Evolutionary conservation across 2,329 filamentous ascomycete genomes (phyloP).

Genomic region (Penicillium hesseltinei): DNA sequence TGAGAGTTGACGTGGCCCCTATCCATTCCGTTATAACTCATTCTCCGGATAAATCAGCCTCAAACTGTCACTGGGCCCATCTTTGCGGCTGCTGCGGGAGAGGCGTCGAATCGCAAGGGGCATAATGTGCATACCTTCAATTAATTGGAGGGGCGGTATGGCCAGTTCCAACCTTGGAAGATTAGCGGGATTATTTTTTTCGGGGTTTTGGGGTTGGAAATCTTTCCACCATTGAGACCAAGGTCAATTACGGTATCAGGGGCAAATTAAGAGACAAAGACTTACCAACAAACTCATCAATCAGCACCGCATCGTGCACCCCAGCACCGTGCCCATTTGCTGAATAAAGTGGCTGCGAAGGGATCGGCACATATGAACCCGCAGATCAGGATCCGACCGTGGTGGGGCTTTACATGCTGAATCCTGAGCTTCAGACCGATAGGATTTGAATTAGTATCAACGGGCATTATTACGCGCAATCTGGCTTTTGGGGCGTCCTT

Average conservation of each 20-base stretch:
- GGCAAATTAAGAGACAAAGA: conserved; percentile 18
- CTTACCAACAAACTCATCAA: conserved; percentile 9
- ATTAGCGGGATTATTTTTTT: conserved; percentile 5
- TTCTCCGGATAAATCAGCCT: conserved; percentile 17
- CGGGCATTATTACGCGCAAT: conserved; percentile 2
- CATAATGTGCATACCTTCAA: neutral
- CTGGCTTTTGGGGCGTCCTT: neutral
- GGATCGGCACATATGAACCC: conserved; percentile 19
- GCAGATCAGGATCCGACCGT: conserved; percentile 14
- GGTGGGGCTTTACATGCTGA: conserved; percentile 16
- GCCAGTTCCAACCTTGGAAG: neutral
- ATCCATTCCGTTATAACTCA: conserved; percentile 8
- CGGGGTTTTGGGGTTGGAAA: neutral
- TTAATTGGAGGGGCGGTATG: neutral
- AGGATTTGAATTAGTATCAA: conserved; percentile 16
- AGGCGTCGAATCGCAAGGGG: neutral
- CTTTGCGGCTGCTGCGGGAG: neutral
- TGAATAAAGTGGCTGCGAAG: conserved; percentile 22
- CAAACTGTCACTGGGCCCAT: neutral
- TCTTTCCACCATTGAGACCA: conserved; percentile 21
- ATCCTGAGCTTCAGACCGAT: conserved; percentile 19
- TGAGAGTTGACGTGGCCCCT: neutral
- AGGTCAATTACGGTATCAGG: conserved; percentile 15
- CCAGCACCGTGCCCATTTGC: conserved; percentile 16
- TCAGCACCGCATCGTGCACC: conserved; percentile 16